These are phyloP conservation scores for Schizophyllum amplum DNA, from an alignment of 1,284 basidiomycete genomes.

Conservation along the genomic window DNA sequence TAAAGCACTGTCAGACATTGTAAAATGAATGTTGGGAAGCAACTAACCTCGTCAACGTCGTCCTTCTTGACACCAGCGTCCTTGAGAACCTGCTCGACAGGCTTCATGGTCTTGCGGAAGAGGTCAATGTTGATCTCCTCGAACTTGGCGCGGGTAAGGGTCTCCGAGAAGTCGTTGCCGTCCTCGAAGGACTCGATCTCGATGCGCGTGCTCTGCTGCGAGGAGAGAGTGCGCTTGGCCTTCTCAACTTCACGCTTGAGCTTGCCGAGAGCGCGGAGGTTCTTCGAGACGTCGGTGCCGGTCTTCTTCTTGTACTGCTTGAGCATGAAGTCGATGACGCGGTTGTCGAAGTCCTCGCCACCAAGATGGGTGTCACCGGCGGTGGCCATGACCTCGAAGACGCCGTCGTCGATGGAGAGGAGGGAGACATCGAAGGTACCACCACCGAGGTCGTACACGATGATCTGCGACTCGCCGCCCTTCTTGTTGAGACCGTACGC, in stretches of 20 bases:
- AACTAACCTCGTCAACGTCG: slow-evolving; percentile 80
- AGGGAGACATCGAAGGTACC: slow-evolving; percentile 99
- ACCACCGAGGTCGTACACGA: slow-evolving; percentile 97
- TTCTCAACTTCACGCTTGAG: slow-evolving; percentile 98
- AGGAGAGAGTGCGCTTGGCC: slow-evolving; percentile 96
- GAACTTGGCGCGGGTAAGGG: slow-evolving; percentile 96
- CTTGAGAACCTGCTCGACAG: slow-evolving; percentile 97
- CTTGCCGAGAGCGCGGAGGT: slow-evolving; percentile 91
- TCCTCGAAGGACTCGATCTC: slow-evolving; percentile 93
- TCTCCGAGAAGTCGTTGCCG: slow-evolving; percentile 96
- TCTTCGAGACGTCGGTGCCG: slow-evolving; percentile 79
- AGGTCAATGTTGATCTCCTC: slow-evolving; percentile 99
- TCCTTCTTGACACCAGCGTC: slow-evolving; percentile 98
- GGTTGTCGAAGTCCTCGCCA: slow-evolving; percentile 99
- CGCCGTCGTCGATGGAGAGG: slow-evolving; percentile 94
- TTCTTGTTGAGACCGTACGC: slow-evolving; percentile 99
- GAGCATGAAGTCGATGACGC: slow-evolving; percentile 86
- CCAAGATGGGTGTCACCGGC: slow-evolving; percentile 99
- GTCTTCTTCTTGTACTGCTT: slow-evolving; percentile 96
- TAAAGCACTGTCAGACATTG: slow-evolving; percentile 15
- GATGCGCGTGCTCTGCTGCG: slow-evolving; percentile 78
- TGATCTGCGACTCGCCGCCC: slow-evolving; percentile 88
- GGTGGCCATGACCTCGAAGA: slow-evolving; percentile 96
- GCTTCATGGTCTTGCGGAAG: slow-evolving; percentile 99
- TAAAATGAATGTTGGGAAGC: not conserved